phyloP scores from a whole-genome alignment of 176 grass and related monocot genomes.

The Lolium perenne region DNA sequence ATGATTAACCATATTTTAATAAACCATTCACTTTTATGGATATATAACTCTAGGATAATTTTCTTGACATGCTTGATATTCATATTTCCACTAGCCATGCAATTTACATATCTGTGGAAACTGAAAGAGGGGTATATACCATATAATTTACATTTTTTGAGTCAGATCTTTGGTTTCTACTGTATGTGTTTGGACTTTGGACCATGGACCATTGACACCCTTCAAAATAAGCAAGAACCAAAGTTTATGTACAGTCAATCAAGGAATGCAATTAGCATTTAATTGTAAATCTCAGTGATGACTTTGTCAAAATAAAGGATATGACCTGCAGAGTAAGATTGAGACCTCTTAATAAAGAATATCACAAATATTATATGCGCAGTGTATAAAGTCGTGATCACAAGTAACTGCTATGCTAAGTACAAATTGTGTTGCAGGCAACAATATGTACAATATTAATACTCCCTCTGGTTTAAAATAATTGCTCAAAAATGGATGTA shows the following conservation, averaged over 20 bases:
- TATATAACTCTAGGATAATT: neutral
- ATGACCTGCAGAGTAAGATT: constrained; percentile 29
- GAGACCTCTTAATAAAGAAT: neutral
- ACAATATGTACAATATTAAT: neutral
- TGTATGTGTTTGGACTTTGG: neutral
- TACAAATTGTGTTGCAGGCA: no score
- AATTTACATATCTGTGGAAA: neutral
- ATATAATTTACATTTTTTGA: neutral
- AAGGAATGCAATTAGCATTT: neutral
- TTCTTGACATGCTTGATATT: neutral
- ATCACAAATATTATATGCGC: neutral
- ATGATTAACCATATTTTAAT: neutral
- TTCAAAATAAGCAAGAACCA: neutral
- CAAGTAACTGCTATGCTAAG: neutral
- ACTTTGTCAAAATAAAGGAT: neutral
- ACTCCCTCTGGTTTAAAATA: no score
- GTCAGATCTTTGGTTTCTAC: neutral
- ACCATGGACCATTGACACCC: neutral
- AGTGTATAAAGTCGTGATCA: neutral
- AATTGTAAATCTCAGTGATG: neutral
- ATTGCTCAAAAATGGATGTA: no score
- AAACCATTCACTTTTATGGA: constrained; percentile 12
- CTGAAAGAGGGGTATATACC: neutral
- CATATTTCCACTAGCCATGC: neutral
- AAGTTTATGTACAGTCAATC: neutral